Evolutionary conservation across 768 basidiomycete species (phyloP), one percentile per base, ranked within the genome.

Genomic region (Leucocoprinus sp.): DNA sequence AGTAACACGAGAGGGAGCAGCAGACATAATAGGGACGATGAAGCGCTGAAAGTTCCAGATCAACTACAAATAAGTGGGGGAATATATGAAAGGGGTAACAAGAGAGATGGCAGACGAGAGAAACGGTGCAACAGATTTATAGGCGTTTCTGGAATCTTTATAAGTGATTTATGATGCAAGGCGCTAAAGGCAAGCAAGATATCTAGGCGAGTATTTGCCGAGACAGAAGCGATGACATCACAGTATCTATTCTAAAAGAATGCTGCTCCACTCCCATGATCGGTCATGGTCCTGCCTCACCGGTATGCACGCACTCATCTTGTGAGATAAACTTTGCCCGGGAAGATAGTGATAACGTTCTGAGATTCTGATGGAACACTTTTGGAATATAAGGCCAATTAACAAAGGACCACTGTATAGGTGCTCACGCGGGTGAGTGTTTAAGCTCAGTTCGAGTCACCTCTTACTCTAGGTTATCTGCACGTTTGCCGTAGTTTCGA

Each of bases 1-100:
- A 38, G 82, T 81, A 44, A 87, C 79, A 37, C 74, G 73, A 9
- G 78, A 69, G 1, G 81, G 79, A 3, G 69, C 68, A 19, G 58
- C 57, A 22, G 66, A 60, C 19, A 56, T 40, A 8, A 37, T 15
- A 15, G n/a, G 43, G n/a, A 35, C 19, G 19, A 35, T 6, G 7
- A 5, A 17, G 5, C 8, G 36, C 11, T 7, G 39, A 28, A 19
- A 23, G 28, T 18, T 15, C 11, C 43, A 47, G 38, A 47, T 31
- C 27, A 33, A 40, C 46, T 48, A 33, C 44, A 17, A 22, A 12
- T 14, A 11, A 15, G 9, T 28, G n/a, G 24, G 23, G 39, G 39
- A 15, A 28, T 31, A 31, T 18, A n/a, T 43, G 11, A 45, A 21
- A 22, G 31, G 9, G 23, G 23, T 40, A 17, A 36, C 12, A 21